A percentile compares a stretch with the other conserved stretches of the same genome.
Conservation (phyloP, 257 asterid genomes). For the Lithospermum erythrorhizon region DNA sequence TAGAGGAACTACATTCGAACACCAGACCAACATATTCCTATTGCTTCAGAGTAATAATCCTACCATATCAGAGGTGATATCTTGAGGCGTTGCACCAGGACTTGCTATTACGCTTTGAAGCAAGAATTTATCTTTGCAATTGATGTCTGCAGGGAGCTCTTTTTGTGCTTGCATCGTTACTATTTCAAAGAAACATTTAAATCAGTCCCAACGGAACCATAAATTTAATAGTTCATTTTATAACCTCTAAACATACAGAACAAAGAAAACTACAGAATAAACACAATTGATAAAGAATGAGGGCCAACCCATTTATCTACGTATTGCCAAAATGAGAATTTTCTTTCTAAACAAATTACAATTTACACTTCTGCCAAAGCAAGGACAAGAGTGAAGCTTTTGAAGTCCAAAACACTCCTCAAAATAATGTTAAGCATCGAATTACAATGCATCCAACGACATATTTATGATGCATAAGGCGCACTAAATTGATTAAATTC, state of each 20-base stretch:
- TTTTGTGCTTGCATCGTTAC: constrained; percentile 82
- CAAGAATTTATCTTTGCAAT: constrained; percentile 71
- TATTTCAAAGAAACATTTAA: constrained; percentile 4
- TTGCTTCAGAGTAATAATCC: neutral
- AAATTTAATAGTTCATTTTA: too few species aligned
- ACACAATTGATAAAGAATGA: neutral
- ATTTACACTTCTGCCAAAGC: neutral
- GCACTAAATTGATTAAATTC: too few species aligned
- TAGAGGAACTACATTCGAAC: neutral
- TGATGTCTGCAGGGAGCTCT: constrained; percentile 67
- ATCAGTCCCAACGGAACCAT: too few species aligned
- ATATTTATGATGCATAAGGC: too few species aligned
- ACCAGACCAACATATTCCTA: neutral
- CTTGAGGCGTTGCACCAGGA: constrained; percentile 40
- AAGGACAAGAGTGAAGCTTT: neutral
- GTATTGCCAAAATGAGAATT: too few species aligned
- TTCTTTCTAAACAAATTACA: neutral
- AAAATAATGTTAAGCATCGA: too few species aligned
- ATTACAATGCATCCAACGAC: too few species aligned
- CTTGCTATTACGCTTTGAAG: constrained; percentile 55
- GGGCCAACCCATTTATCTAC: too few species aligned
- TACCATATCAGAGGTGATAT: constrained; percentile 63
- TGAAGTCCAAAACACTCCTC: too few species aligned
- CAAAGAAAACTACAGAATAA: neutral
- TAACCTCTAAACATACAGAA: neutral